A percentile compares a stretch with the other conserved stretches of the same genome.
Evolutionary conservation across 140 eudicot genomes (phyloP).

Genomic region (Anethum foeniculum): DNA sequence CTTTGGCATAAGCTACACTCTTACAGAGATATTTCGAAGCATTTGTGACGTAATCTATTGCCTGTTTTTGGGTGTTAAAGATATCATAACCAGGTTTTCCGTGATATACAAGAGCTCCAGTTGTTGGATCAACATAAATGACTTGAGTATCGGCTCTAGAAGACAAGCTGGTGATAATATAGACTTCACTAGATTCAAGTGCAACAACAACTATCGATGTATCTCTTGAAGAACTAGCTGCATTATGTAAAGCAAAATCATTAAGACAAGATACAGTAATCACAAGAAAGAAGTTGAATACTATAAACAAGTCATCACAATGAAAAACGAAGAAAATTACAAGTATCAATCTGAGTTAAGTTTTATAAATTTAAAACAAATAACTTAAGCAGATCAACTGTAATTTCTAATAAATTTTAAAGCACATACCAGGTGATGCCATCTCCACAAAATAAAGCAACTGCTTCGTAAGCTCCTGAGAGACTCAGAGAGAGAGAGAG

Average conservation of each 20-base stretch:
- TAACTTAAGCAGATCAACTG: neutral
- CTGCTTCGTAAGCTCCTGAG: neutral
- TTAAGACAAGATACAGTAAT: neutral
- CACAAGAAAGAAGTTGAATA: neutral
- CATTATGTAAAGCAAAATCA: neutral
- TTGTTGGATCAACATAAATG: conserved; percentile 81
- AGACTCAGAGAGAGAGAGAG: neutral
- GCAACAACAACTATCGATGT: conserved; percentile 71
- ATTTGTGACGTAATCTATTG: conserved; percentile 62
- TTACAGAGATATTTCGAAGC: conserved; percentile 66
- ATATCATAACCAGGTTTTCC: conserved; percentile 57
- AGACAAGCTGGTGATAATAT: conserved; percentile 57
- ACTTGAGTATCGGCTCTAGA: conserved; percentile 68
- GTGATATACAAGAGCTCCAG: conserved; percentile 62
- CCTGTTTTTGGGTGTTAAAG: conserved; percentile 67
- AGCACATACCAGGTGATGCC: neutral
- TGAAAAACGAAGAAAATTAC: no score
- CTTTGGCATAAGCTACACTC: conserved; percentile 58
- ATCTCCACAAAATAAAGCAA: neutral
- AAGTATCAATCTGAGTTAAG: neutral
- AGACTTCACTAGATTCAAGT: conserved; percentile 58
- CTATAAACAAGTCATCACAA: neutral
- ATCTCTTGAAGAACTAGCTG: conserved; percentile 43
- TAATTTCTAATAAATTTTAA: neutral
- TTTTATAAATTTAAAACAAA: neutral